phyloP scores from a whole-genome alignment of 306 rosid species.

The Prunus salicina region DNA sequence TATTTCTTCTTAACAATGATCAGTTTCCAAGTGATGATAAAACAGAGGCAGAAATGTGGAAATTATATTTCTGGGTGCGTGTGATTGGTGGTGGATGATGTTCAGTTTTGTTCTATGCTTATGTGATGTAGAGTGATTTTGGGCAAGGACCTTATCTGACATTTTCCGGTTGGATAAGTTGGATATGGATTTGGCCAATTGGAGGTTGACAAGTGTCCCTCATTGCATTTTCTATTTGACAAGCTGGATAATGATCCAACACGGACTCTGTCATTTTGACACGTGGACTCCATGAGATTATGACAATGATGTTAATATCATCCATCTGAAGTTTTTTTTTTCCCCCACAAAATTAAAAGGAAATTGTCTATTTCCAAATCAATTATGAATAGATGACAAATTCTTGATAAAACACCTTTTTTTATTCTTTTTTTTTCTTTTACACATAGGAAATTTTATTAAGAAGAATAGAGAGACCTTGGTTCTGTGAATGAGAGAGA shows the following conservation, averaged over 20 bases:
- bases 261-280: conserved; percentile 30
- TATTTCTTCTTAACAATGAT: neutral
- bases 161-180: conserved; percentile 65
- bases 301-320: neutral
- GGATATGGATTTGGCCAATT: conserved; percentile 57
- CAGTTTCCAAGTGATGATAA: conserved; percentile 12
- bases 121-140: conserved; percentile 47
- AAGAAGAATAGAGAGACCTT: too few relatives aligned
- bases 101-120: conserved; percentile 22
- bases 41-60: conserved; percentile 22
- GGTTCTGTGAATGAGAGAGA: too few relatives aligned
- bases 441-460: too few relatives aligned
- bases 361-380: too few relatives aligned
- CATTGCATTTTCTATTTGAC: conserved; percentile 17
- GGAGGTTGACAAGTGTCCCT: neutral
- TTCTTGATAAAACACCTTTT: too few relatives aligned
- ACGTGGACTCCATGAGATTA: conserved; percentile 39
- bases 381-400: too few relatives aligned
- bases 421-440: too few relatives aligned
- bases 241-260: conserved; percentile 59
- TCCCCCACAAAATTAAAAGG: too few relatives aligned
- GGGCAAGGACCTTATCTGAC: conserved; percentile 57
- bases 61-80: conserved; percentile 21
- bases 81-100: conserved; percentile 25
- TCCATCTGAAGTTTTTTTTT: neutral